These are phyloP conservation scores for Quercus aquifolioides DNA, from an alignment of 306 rosid species.

Conservation along the genomic window DNA sequence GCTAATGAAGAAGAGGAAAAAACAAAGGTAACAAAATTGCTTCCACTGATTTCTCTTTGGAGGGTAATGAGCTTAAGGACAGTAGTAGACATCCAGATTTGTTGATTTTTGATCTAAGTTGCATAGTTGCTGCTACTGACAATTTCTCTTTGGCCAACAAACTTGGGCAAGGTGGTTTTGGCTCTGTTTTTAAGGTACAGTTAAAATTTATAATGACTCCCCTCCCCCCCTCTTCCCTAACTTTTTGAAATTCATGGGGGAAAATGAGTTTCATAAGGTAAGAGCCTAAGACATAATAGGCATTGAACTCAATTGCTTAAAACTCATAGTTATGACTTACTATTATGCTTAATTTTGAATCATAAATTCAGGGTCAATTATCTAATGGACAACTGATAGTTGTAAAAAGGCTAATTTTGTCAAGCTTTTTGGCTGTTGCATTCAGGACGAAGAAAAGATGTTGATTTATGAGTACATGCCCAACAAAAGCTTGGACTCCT, in stretches of 20 bases:
- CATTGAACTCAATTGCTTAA: too few relatives aligned
- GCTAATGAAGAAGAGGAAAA: neutral
- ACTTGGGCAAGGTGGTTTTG: constrained; percentile 23
- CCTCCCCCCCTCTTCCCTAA: too few relatives aligned
- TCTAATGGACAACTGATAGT: too few relatives aligned
- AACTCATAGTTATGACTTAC: too few relatives aligned
- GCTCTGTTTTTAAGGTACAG: neutral
- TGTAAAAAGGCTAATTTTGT: too few relatives aligned
- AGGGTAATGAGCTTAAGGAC: neutral
- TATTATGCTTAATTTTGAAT: too few relatives aligned
- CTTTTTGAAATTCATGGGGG: neutral
- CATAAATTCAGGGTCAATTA: constrained; percentile 18
- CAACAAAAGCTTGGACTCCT: too few relatives aligned
- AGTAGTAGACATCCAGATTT: neutral
- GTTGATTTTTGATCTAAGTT: neutral
- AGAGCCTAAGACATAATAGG: too few relatives aligned
- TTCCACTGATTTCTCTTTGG: neutral
- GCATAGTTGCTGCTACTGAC: neutral
- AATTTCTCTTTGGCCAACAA: neutral
- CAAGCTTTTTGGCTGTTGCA: too few relatives aligned
- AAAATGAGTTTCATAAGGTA: neutral
- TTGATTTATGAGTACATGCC: too few relatives aligned
- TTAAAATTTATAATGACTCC: neutral
- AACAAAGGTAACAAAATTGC: neutral
- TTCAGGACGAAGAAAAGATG: too few relatives aligned